A percentile compares a stretch with the other conserved stretches of the same genome.
phyloP scores from a whole-genome alignment of 2,329 filamentous ascomycete genomes.

The Dichotomopilus funicola region DNA sequence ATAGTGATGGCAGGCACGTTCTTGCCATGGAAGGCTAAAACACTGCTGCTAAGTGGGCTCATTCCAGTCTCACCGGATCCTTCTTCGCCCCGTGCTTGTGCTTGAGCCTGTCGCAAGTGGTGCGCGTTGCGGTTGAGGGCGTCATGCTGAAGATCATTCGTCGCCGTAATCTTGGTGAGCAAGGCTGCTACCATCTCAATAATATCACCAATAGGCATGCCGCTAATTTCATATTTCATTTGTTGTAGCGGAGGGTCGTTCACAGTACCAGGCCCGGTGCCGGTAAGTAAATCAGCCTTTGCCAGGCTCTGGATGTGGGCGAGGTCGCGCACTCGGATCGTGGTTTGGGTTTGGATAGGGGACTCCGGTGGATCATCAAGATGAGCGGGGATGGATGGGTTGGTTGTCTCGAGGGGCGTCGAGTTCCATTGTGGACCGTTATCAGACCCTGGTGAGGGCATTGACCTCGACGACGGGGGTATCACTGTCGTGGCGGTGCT shows the following conservation, averaged over 20 bases:
- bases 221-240: conserved; percentile 86
- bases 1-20: conserved; percentile 97
- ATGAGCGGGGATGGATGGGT: conserved; percentile 24
- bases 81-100: conserved; percentile 23
- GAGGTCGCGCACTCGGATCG: conserved; percentile 79
- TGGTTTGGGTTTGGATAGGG: conserved; percentile 38
- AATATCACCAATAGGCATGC: conserved; percentile 93
- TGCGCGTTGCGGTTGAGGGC: conserved; percentile 67
- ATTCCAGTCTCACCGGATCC: conserved; percentile 35
- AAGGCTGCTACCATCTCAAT: conserved; percentile 99
- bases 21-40: conserved; percentile 95
- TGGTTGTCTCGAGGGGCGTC: conserved; percentile 24
- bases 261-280: conserved; percentile 42
- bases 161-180: conserved; percentile 93
- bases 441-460: conserved; percentile 34
- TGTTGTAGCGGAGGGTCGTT: conserved; percentile 47
- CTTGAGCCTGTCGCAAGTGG: conserved; percentile 49
- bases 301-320: conserved; percentile 88
- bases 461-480: conserved; percentile 19
- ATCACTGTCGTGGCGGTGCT: conserved; percentile 23
- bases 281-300: conserved; percentile 63
- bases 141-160: conserved; percentile 91
- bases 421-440: conserved; percentile 23
- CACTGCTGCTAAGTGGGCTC: conserved; percentile 54
- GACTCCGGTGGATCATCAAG: conserved; percentile 27